Percentiles rank a stretch among this genome's conserved stretches.
Evolutionary conservation across 805 yeast genomes (phyloP).

Genomic region (Yueomyces sp.): DNA sequence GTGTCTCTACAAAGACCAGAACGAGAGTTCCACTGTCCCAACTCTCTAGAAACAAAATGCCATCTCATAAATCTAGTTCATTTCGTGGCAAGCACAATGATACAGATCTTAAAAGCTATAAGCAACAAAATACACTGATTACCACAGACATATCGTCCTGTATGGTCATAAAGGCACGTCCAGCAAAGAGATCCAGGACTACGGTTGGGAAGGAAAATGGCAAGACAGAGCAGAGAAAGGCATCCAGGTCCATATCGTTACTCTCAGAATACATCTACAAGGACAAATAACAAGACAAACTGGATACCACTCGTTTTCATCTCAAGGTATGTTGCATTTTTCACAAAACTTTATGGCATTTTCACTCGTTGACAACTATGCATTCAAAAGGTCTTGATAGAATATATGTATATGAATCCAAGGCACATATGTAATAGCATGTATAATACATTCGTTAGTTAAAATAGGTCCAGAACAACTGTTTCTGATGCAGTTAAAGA

Average conservation of each 20-base stretch:
- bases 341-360: too few species aligned
- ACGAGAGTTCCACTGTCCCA: neutral
- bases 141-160: too few species aligned
- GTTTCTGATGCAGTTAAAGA: too few species aligned
- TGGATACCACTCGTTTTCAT: too few species aligned
- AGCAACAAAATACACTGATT: neutral
- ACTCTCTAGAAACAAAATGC: neutral
- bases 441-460: too few species aligned
- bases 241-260: constrained; percentile 10
- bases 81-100: neutral
- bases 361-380: too few species aligned
- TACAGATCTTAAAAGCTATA: neutral
- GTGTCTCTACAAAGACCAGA: neutral
- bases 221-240: constrained; percentile 1
- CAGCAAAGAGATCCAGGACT: neutral
- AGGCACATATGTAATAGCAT: too few species aligned
- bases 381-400: too few species aligned
- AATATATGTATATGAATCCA: too few species aligned
- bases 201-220: neutral
- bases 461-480: too few species aligned
- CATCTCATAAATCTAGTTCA: neutral
- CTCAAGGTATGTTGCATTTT: too few species aligned
- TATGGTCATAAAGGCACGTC: neutral
- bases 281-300: constrained; percentile 1
- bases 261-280: constrained; percentile 12